Percentiles rank a stretch among this genome's conserved stretches.
phyloP scores from a whole-genome alignment of 2,329 filamentous ascomycete genomes.

The Aspergillus nomiae region DNA sequence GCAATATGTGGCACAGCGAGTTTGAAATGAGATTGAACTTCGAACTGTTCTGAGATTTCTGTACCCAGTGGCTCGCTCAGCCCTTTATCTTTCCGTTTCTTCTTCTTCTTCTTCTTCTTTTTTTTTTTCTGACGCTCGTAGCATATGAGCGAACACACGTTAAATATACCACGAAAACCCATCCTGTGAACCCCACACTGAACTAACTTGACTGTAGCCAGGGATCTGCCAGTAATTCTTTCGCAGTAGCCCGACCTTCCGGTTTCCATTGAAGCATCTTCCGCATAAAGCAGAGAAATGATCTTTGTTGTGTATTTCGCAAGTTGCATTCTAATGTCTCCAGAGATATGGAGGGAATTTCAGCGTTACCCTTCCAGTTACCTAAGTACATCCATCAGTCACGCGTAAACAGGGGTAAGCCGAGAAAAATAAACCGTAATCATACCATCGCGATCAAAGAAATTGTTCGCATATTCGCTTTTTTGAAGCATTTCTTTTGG shows the following conservation, averaged over 20 bases:
- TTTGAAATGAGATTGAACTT: too few relatives aligned
- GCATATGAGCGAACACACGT: too few relatives aligned
- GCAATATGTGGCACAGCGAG: too few relatives aligned
- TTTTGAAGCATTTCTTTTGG: slow-evolving; percentile 36
- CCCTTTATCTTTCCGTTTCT: too few relatives aligned
- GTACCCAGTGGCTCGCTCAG: too few relatives aligned
- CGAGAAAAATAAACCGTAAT: background rate
- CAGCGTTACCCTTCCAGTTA: slow-evolving; percentile 16
- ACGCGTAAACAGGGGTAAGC: background rate
- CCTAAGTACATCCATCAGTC: slow-evolving; percentile 14
- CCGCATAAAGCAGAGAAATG: slow-evolving; percentile 23
- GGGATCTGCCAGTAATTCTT: slow-evolving; percentile 20
- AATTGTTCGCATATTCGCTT: slow-evolving; percentile 26
- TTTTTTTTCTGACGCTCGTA: too few relatives aligned
- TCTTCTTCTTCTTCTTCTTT: too few relatives aligned
- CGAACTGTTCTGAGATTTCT: too few relatives aligned
- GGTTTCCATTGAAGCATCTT: slow-evolving; percentile 24
- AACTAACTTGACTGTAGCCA: slow-evolving; percentile 20
- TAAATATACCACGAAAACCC: too few relatives aligned
- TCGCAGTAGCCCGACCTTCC: slow-evolving; percentile 19
- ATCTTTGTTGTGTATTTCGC: slow-evolving; percentile 9
- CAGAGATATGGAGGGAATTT: slow-evolving; percentile 15
- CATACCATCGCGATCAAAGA: slow-evolving; percentile 22
- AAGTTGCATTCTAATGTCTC: slow-evolving; percentile 21
- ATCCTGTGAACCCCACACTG: too few relatives aligned